Evolutionary conservation across 805 yeast species (phyloP).

Genomic region (Pichia rugopelliculosa): DNA sequence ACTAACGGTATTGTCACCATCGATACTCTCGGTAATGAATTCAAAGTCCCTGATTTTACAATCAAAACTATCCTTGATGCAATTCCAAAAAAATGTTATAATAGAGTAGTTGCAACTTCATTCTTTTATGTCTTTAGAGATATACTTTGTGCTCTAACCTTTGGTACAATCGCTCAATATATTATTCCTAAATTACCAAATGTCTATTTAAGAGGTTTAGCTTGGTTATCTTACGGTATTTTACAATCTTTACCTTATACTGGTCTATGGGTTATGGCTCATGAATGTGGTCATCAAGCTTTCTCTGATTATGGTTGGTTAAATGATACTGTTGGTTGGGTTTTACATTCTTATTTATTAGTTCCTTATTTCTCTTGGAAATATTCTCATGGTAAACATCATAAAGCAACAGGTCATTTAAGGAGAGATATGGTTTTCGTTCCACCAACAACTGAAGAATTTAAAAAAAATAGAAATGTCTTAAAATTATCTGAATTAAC

Average conservation of each 20-base stretch:
- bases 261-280: constrained; percentile 82
- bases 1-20: constrained; percentile 36
- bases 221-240: constrained; percentile 52
- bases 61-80: constrained; percentile 67
- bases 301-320: constrained; percentile 65
- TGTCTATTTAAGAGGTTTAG: constrained; percentile 38
- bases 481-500: constrained; percentile 43
- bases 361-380: constrained; percentile 91
- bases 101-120: constrained; percentile 49
- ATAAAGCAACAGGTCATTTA: constrained; percentile 82
- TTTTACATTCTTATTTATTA: constrained; percentile 65
- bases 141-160: constrained; percentile 37
- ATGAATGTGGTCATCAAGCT: constrained; percentile 89
- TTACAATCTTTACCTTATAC: constrained; percentile 62
- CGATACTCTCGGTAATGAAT: constrained; percentile 58
- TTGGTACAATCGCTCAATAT: constrained; percentile 48
- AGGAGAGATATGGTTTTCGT: constrained; percentile 80
- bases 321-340: constrained; percentile 79
- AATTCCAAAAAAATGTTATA: constrained; percentile 70
- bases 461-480: constrained; percentile 27
- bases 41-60: constrained; percentile 66
- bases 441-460: constrained; percentile 60
- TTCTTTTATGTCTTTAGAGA: constrained; percentile 65
- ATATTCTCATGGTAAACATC: constrained; percentile 77
- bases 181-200: constrained; percentile 45